Evolutionary conservation across 306 rosid genomes (phyloP).

Genomic region (Nissolia schottii): DNA sequence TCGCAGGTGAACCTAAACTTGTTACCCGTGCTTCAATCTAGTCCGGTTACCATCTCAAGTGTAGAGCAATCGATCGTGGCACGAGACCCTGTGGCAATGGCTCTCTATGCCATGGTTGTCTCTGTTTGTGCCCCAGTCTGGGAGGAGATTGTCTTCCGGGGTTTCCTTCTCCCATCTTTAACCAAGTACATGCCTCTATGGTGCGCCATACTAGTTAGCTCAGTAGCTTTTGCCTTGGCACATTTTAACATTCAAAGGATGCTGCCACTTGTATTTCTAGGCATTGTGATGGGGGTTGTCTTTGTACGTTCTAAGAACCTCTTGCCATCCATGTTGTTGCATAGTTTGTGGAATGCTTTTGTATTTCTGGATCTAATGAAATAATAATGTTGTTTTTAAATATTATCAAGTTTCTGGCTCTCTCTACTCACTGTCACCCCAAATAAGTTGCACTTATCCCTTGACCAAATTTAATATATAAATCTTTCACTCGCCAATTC

Average conservation of each 20-base stretch:
- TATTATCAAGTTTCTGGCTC: background rate
- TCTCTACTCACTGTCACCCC: background rate
- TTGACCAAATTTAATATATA: background rate
- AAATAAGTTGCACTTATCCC: background rate
- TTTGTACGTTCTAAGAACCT: constrained; percentile 55
- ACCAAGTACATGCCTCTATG: constrained; percentile 58
- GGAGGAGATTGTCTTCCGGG: constrained; percentile 65
- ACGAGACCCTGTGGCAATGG: constrained; percentile 60
- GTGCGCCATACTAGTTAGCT: constrained; percentile 53
- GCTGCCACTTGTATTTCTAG: constrained; percentile 57
- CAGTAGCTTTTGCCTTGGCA: constrained; percentile 56
- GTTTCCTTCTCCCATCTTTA: constrained; percentile 61
- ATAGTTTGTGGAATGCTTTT: constrained; percentile 69
- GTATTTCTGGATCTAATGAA: constrained; percentile 61
- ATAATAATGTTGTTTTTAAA: constrained; percentile 17
- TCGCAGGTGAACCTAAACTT: constrained; percentile 53
- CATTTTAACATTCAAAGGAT: constrained; percentile 58
- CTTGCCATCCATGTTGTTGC: constrained; percentile 55
- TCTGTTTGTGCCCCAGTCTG: constrained; percentile 55
- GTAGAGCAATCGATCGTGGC: constrained; percentile 61
- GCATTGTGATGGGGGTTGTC: constrained; percentile 51
- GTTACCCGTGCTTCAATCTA: constrained; percentile 46
- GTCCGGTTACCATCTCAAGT: constrained; percentile 49
- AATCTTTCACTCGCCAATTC: background rate
- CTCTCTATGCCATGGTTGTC: constrained; percentile 55